Conservation (phyloP, 2,329 filamentous ascomycete species). For the Calonectria hawksworthii region DNA sequence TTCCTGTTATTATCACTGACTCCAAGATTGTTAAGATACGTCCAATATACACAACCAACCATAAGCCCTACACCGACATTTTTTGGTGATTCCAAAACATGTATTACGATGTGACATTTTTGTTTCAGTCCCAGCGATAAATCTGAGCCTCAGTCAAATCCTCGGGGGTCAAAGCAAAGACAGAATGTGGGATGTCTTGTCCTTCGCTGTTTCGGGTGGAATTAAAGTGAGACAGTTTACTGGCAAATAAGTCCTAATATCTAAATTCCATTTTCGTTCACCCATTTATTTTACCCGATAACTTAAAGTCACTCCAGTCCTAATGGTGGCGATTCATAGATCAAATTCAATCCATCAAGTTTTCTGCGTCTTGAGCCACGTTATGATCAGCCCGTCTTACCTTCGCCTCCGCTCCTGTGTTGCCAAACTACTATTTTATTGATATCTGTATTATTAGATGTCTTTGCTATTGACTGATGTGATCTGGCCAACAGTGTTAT, state of each 20-base stretch:
- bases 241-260: neutral
- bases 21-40: neutral
- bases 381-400: neutral
- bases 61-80: neutral
- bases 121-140: neutral
- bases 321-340: neutral
- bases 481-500: neutral
- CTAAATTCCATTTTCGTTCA: neutral
- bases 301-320: neutral
- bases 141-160: neutral
- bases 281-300: neutral
- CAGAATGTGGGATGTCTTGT: neutral
- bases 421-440: neutral
- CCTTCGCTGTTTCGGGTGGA: neutral
- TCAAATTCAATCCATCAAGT: neutral
- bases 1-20: neutral
- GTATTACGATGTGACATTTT: neutral
- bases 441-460: neutral
- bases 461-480: neutral
- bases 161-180: neutral
- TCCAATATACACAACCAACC: neutral
- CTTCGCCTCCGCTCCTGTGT: neutral
- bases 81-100: neutral
- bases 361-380: neutral
- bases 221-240: neutral